Evolutionary conservation across 257 asterid species (phyloP), one percentile per base, ranked within the genome.

Genomic region (Buddleja alternifolia): DNA sequence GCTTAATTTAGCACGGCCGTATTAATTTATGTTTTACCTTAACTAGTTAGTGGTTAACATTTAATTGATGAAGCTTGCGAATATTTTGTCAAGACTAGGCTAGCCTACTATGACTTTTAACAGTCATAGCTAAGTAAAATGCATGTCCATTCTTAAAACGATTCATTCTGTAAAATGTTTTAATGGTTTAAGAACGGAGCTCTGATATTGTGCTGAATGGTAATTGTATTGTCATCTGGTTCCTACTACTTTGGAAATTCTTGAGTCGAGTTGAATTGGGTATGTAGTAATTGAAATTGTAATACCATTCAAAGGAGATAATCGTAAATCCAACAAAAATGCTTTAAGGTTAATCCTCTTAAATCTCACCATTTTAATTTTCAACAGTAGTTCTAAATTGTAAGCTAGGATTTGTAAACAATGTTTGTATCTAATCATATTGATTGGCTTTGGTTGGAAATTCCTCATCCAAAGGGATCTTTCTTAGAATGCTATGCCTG

Each of bases 361-460:
- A 24, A 23, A n/a, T 40, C 36, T 5, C 10, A n/a, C 48, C 15
- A 0, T 59, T 16, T 42, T 48, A 23, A 14, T 25, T 23, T 21
- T 52, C 40, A 48, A 48, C 2, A 29, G 34, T 29, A 29, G 34
- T 29, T 29, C 34, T 29, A 29, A 2, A 29, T 2, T 29, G 34
- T 29, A 29, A 29, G 5, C 34, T 1, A 29, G 5, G 34, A 29
- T 29, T 36, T 67, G 40, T 36, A 68, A 51, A 34, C 52, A 61
- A 55, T 10, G 25, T 10, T 41, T 47, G 6, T 40, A 24, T n/a
- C 24, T 21, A 46, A 52, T 21, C 36, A 54, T 54, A 50, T 44
- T 54, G 21, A 56, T 23, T 44, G 36, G 29, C 50, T 44, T 23
- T 56, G 71, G 52, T 63, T 73, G 46, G 24, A 54, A 63, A 55